phyloP scores from a whole-genome alignment of 352 stramenopile species.

The Phytopythium kandeliae region DNA sequence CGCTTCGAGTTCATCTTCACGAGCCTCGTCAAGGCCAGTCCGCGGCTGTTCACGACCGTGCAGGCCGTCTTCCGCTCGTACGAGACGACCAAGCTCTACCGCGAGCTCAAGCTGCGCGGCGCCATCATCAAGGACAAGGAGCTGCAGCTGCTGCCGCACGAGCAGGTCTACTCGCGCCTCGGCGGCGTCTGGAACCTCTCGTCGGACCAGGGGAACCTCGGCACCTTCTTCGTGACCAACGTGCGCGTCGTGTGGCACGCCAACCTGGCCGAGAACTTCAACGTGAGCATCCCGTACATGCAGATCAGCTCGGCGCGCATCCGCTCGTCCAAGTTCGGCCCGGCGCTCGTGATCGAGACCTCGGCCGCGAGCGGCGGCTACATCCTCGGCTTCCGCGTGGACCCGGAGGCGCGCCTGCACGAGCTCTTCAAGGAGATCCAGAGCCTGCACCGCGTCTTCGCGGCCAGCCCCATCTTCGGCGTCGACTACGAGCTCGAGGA shows the following conservation, averaged over 20 bases:
- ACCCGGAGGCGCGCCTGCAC: slow-evolving; percentile 79
- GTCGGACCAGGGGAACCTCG: slow-evolving; percentile 91
- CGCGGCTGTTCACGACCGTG: slow-evolving; percentile 90
- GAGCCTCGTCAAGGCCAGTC: slow-evolving; percentile 88
- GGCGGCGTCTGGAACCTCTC: slow-evolving; percentile 91
- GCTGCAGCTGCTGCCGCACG: slow-evolving; percentile 80
- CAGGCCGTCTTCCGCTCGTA: slow-evolving; percentile 91
- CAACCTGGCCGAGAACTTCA: slow-evolving; percentile 93
- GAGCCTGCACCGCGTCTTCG: slow-evolving; percentile 79
- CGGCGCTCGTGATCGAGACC: slow-evolving; percentile 89
- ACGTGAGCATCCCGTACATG: slow-evolving; percentile 94
- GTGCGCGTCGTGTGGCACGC: slow-evolving; percentile 92
- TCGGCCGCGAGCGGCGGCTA: slow-evolving; percentile 76
- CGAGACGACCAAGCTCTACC: slow-evolving; percentile 90
- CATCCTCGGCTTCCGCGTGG: slow-evolving; percentile 89
- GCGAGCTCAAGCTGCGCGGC: slow-evolving; percentile 89
- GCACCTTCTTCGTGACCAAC: slow-evolving; percentile 92
- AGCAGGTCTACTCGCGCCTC: slow-evolving; percentile 86
- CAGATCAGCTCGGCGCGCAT: slow-evolving; percentile 87
- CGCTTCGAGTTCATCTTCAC: slow-evolving; percentile 95
- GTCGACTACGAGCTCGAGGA: slow-evolving; percentile 85
- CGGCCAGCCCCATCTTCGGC: slow-evolving; percentile 85
- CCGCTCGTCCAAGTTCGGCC: slow-evolving; percentile 88
- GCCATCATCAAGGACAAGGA: slow-evolving; percentile 90
- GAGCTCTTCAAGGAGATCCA: slow-evolving; percentile 86